These are phyloP conservation scores for Blastobotrys robertii DNA, from an alignment of 805 yeast genomes.

Conservation along the genomic window DNA sequence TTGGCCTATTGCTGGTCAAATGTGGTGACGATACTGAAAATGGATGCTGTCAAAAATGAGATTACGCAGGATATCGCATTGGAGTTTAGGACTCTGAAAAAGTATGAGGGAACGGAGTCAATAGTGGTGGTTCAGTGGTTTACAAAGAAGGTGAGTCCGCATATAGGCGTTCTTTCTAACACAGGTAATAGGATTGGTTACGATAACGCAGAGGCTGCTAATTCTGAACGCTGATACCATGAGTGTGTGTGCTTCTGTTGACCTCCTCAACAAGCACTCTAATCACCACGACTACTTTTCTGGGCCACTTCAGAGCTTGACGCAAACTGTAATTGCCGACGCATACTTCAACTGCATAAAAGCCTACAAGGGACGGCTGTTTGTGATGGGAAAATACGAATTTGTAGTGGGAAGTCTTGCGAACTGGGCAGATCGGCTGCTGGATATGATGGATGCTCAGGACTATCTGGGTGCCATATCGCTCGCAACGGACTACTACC, in stretches of 20 bases:
- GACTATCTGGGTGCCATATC: conserved; percentile 48
- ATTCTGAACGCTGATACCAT: conserved; percentile 34
- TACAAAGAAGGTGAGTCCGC: conserved; percentile 23
- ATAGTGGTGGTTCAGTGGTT: conserved; percentile 53
- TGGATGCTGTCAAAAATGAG: conserved; percentile 28
- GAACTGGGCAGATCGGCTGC: conserved; percentile 61
- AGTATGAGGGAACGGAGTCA: conserved; percentile 38
- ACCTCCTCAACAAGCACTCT: conserved; percentile 34
- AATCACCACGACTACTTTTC: conserved; percentile 27
- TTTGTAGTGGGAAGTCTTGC: conserved; percentile 47
- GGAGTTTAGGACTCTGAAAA: conserved; percentile 32
- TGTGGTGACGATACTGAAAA: conserved; percentile 44
- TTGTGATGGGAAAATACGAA: conserved; percentile 44
- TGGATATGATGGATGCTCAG: conserved; percentile 38
- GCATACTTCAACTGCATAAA: conserved; percentile 29
- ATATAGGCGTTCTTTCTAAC: conserved; percentile 1
- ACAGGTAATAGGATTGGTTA: conserved; percentile 28
- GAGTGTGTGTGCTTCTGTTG: conserved; percentile 29
- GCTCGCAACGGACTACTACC: conserved; percentile 44
- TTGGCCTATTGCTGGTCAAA: conserved; percentile 67
- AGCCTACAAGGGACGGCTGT: conserved; percentile 37
- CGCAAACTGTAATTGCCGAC: conserved; percentile 25
- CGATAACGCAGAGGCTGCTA: conserved; percentile 37
- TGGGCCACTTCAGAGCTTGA: conserved; percentile 11
- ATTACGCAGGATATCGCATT: conserved; percentile 19